Percentiles rank a stretch among this genome's conserved stretches.
Conservation (phyloP, 306 rosid species). For the Medicago ruthenica region DNA sequence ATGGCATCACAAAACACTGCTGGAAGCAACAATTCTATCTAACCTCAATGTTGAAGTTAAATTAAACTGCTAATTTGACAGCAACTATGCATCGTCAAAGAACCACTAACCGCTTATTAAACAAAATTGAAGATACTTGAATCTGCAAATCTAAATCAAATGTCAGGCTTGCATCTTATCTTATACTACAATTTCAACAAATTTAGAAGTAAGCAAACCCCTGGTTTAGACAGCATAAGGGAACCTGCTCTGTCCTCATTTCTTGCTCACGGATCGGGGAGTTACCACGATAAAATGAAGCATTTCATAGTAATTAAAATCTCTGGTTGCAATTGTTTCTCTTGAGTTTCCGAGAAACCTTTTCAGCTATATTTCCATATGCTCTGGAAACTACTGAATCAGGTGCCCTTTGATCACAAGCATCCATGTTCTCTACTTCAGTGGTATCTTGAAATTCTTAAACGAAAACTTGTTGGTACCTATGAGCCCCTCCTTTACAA, state of each 20-base stretch:
- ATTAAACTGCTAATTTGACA: constrained; percentile 28
- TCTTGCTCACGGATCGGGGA: background rate
- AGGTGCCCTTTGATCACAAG: constrained; percentile 80
- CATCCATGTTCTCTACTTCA: constrained; percentile 67
- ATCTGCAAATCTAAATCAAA: constrained; percentile 10
- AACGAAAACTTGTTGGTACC: constrained; percentile 38
- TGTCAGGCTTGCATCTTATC: constrained; percentile 1
- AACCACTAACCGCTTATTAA: constrained; percentile 10
- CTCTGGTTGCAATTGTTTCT: constrained; percentile 60
- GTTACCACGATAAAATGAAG: background rate
- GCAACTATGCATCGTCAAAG: constrained; percentile 14
- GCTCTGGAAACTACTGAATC: constrained; percentile 77
- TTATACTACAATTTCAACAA: constrained; percentile 7
- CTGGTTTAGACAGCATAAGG: constrained; percentile 1
- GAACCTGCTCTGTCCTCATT: constrained; percentile 12
- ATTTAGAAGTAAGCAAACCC: constrained; percentile 7
- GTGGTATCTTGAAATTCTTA: constrained; percentile 68
- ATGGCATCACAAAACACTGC: constrained; percentile 20
- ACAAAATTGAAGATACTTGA: constrained; percentile 33
- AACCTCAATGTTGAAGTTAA: constrained; percentile 18
- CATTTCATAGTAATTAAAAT: constrained; percentile 59
- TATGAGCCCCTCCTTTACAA: too few species aligned
- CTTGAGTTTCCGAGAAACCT: constrained; percentile 66
- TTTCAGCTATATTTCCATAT: constrained; percentile 65
- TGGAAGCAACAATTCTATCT: constrained; percentile 15